Conservation (phyloP, 768 basidiomycete species). For the Suillus subaureus region DNA sequence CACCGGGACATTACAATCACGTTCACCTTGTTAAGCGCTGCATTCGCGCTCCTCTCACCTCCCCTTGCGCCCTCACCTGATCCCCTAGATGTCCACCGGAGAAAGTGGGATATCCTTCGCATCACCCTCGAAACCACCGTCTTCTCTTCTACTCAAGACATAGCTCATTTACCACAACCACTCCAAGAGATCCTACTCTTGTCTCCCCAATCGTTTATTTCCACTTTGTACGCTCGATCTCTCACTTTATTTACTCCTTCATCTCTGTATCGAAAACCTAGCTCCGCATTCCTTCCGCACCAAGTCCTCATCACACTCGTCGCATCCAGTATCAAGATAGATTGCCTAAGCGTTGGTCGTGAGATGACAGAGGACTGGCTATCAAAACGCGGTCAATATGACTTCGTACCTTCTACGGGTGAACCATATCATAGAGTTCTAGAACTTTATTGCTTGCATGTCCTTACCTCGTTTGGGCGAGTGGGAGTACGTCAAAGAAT, state of each 20-base stretch:
- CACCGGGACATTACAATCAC: slow-evolving; percentile 70
- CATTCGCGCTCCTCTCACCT: slow-evolving; percentile 61
- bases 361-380: slow-evolving; percentile 84
- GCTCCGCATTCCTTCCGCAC: slow-evolving; percentile 63
- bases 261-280: slow-evolving; percentile 38
- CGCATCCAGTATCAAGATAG: slow-evolving; percentile 69
- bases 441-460: no score
- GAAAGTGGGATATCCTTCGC: slow-evolving; percentile 87
- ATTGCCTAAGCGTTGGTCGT: slow-evolving; percentile 60
- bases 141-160: slow-evolving; percentile 54
- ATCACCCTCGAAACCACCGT: slow-evolving; percentile 81
- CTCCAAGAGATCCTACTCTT: slow-evolving; percentile 56
- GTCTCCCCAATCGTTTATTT: slow-evolving; percentile 60
- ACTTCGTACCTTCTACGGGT: slow-evolving; percentile 31
- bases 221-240: slow-evolving; percentile 63
- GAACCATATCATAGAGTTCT: slow-evolving; percentile 74
- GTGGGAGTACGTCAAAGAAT: no score
- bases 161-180: slow-evolving; percentile 45
- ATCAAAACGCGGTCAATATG: slow-evolving; percentile 50
- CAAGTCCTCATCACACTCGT: slow-evolving; percentile 72
- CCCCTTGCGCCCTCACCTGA: slow-evolving; percentile 39
- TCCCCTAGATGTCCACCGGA: slow-evolving; percentile 50
- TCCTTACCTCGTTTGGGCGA: no score
- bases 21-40: slow-evolving; percentile 64
- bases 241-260: slow-evolving; percentile 66